phyloP scores from a whole-genome alignment of 768 basidiomycete species.

The Phylloporus sp. region DNA sequence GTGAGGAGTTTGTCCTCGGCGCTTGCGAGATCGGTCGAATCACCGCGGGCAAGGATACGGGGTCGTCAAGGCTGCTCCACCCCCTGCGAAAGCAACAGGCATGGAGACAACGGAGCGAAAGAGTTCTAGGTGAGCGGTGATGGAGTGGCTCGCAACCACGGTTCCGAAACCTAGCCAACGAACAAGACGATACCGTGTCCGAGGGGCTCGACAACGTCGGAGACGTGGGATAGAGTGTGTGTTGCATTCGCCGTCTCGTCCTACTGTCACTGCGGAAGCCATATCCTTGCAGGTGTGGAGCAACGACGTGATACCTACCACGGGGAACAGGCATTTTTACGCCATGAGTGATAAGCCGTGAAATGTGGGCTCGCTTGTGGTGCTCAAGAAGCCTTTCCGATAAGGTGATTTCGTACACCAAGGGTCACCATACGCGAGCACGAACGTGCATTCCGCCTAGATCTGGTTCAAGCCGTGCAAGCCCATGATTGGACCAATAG shows the following conservation, averaged over 20 bases:
- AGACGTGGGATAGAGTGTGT: conserved; percentile 41
- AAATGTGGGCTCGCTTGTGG: conserved; percentile 24
- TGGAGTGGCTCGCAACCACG: conserved; percentile 45
- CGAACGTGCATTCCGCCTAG: conserved; percentile 34
- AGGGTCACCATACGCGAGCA: conserved; percentile 34
- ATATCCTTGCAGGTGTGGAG: conserved; percentile 56
- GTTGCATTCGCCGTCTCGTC: no score
- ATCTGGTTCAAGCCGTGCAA: conserved; percentile 12
- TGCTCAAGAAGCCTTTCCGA: conserved; percentile 42
- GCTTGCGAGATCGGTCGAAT: conserved; percentile 2
- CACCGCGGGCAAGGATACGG: neutral
- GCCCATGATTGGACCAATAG: conserved; percentile 12
- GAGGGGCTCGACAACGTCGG: conserved; percentile 49
- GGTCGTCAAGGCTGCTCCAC: conserved; percentile 31
- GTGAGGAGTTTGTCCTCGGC: conserved; percentile 9
- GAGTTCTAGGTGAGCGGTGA: conserved; percentile 51
- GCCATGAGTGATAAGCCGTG: conserved; percentile 68
- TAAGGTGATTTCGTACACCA: conserved; percentile 37
- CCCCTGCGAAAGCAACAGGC: conserved; percentile 54
- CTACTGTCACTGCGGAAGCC: no score
- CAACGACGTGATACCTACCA: conserved; percentile 54
- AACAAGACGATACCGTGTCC: conserved; percentile 46
- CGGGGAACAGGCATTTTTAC: conserved; percentile 48
- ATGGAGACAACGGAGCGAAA: conserved; percentile 54
- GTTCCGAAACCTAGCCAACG: conserved; percentile 63